phyloP scores from a whole-genome alignment of 2,329 filamentous ascomycete species.

The Pseudocercospora eumusae region DNA sequence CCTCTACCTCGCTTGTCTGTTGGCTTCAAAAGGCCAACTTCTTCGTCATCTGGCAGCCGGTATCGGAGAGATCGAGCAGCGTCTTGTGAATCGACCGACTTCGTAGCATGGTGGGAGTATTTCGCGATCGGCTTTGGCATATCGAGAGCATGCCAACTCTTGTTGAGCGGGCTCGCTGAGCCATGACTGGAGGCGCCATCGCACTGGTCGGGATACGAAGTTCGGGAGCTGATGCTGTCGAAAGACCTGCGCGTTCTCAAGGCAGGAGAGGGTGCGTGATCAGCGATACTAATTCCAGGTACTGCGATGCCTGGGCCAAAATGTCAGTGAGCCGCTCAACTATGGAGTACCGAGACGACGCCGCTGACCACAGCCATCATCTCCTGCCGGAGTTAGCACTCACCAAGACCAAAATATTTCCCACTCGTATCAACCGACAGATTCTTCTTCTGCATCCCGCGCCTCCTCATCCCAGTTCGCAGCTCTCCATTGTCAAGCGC shows the following conservation, averaged over 20 bases:
- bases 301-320: conserved; percentile 24
- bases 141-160: not conserved
- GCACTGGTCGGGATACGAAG: not conserved
- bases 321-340: too few species aligned
- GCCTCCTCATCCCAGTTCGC: conserved; percentile 7
- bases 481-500: conserved; percentile 9
- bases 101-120: not conserved
- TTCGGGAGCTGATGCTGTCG: not conserved
- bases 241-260: not conserved
- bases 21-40: not conserved
- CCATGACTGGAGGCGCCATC: not conserved
- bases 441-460: conserved; percentile 5
- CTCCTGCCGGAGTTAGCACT: too few species aligned
- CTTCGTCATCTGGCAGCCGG: not conserved
- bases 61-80: not conserved
- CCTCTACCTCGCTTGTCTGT: not conserved
- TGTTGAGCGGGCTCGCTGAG: not conserved
- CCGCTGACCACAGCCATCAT: too few species aligned
- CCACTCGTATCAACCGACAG: conserved; percentile 25
- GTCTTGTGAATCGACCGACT: not conserved
- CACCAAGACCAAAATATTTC: conserved; percentile 22
- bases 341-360: too few species aligned
- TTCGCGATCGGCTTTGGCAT: not conserved
- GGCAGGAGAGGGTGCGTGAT: not conserved
- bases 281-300: not conserved